A percentile compares a stretch with the other conserved stretches of the same genome.
Evolutionary conservation across 208 protist species (phyloP).

Genomic region (Wallacemonas rigidus): DNA sequence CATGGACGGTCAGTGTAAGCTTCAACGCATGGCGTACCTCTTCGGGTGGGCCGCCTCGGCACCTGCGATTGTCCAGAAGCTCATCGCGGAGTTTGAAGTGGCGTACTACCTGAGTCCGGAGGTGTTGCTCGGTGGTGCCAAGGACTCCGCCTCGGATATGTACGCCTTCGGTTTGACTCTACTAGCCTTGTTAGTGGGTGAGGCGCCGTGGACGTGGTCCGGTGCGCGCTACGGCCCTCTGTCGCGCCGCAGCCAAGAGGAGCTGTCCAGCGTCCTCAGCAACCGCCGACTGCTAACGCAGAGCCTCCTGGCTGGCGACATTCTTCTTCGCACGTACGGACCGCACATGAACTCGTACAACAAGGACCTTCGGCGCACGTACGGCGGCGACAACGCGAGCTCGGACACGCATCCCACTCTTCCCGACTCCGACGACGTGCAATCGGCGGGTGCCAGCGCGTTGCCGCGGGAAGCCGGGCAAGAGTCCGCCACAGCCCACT

Average conservation of each 20-base stretch:
- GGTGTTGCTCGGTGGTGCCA: conserved; percentile 27
- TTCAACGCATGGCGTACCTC: conserved; percentile 34
- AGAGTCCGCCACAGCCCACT: too few species aligned
- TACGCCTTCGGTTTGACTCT: conserved; percentile 51
- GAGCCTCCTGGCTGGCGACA: conserved; percentile 6
- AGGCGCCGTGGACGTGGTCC: conserved; percentile 46
- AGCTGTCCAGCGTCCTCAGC: conserved; percentile 19
- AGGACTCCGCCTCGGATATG: conserved; percentile 39
- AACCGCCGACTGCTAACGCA: conserved; percentile 24
- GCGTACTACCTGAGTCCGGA: conserved; percentile 43
- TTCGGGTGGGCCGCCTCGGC: conserved; percentile 27
- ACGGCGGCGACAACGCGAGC: not conserved
- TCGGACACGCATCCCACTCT: not conserved
- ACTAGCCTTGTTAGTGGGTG: conserved; percentile 39
- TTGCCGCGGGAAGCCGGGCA: too few species aligned
- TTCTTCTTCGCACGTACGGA: conserved; percentile 30
- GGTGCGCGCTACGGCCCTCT: conserved; percentile 4
- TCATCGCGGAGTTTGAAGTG: conserved; percentile 1
- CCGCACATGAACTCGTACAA: conserved; percentile 25
- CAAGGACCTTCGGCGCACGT: not conserved
- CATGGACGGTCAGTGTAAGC: conserved; percentile 47
- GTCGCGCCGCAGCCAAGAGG: conserved; percentile 1
- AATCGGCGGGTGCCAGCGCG: too few species aligned
- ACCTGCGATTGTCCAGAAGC: not conserved
- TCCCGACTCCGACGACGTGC: too few species aligned